These are phyloP conservation scores for Zea luxurians DNA, from an alignment of 176 grass and related monocot genomes.

Conservation along the genomic window DNA sequence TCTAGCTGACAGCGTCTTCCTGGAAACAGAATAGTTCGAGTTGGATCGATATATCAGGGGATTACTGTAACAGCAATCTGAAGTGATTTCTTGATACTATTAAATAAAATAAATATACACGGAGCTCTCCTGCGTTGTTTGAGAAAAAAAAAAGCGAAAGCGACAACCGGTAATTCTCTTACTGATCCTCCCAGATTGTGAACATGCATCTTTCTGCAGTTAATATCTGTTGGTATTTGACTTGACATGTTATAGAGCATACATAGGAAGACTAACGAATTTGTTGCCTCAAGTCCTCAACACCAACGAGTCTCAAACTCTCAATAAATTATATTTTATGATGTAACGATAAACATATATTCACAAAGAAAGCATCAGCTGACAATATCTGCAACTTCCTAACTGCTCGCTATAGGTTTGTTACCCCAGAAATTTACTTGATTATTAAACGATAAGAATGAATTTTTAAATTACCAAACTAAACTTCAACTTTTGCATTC, in stretches of 20 bases:
- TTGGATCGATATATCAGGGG: background rate
- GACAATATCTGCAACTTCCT: background rate
- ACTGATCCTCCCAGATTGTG: background rate
- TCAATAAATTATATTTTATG: slow-evolving; percentile 14
- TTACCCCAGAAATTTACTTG: background rate
- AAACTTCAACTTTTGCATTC: background rate
- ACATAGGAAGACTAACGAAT: background rate
- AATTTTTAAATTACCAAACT: slow-evolving; percentile 5
- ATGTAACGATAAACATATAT: background rate
- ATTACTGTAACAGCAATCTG: background rate
- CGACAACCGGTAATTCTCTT: background rate
- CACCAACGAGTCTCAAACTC: background rate
- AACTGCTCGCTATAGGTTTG: background rate
- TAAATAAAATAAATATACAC: background rate
- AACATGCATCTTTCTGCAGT: slow-evolving; percentile 8
- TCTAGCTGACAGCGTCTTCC: slow-evolving; percentile 63
- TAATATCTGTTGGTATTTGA: background rate
- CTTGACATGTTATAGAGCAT: background rate
- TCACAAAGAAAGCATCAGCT: slow-evolving; percentile 24
- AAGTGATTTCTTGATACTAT: background rate
- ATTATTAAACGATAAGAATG: slow-evolving; percentile 18
- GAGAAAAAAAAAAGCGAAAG: no score
- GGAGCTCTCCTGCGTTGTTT: no score
- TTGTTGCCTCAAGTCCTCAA: slow-evolving; percentile 3
- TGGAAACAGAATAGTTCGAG: slow-evolving; percentile 36